Base-by-base conservation (phyloP, 1,284 basidiomycete genomes). In the Ceratobasidium sp. region DNA sequence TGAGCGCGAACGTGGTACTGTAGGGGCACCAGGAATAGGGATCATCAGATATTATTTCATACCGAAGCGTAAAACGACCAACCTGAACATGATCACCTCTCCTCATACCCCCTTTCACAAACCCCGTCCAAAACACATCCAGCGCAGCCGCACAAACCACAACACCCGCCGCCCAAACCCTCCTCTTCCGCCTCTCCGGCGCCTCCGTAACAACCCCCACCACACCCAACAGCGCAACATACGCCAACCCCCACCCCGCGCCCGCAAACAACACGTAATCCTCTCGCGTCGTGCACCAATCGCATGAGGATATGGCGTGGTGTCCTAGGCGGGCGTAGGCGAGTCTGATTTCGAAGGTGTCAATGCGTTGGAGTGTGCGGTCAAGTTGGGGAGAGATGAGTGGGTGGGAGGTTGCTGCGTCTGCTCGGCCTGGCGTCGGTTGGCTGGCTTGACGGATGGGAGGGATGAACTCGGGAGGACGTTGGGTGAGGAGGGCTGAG, bases 201-300 rank as follows among this genome's bases (percentile, higher is more conserved):
- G 60, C 71, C 45, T 73, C 71, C 24, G 71, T 73, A 29, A 73
- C 59, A 31, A 73, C 17, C 1, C 71, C 71, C 0, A 73, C 60
- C 22, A 73, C 29, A 2, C 48, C 27, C 4, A 51, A 44, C 5
- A 73, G 48, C 15, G 59, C 71, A 19, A 73, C 56, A 54, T 73
- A 64, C 14, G 22, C 60, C n/a, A 73, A 14, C 22, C 71, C 36
- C 33, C 63, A 51, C 33, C 71, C 71, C 7, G 50, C 71, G 17
- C 59, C 71, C 29, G 47, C 57, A 50, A 73, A 73, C 31, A 73
- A 14, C 22, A 73, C 29, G 31, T 73, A 73, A 51, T 73, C 71
- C 14, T 63, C 60, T 7, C 60, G 60, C 15, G 59, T 48, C 0
- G 71, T 73, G 24, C 71, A 73, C 71, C 71, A 73, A 4, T 73